phyloP scores from a whole-genome alignment of 176 grass and related monocot species.

The Cenchrus purpureus region DNA sequence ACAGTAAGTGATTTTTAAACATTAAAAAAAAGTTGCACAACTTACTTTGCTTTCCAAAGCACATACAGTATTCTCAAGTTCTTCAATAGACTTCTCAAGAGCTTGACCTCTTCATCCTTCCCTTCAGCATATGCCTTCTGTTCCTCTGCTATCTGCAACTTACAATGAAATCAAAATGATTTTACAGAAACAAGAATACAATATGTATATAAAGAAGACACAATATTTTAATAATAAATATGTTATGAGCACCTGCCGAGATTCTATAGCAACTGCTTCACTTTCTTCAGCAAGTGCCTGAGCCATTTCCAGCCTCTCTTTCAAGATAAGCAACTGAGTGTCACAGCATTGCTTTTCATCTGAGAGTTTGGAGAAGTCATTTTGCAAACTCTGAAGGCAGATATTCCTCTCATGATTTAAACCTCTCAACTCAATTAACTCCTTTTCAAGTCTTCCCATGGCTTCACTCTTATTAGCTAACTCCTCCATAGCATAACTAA shows the following conservation, averaged over 20 bases:
- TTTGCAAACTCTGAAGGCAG: slow-evolving; percentile 50
- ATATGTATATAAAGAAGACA: slow-evolving; percentile 9
- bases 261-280: slow-evolving; percentile 88
- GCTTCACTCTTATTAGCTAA: slow-evolving; percentile 54
- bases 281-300: slow-evolving; percentile 84
- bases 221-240: slow-evolving; percentile 20
- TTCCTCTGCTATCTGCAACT: slow-evolving; percentile 74
- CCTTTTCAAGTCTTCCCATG: slow-evolving; percentile 60
- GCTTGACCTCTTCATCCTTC: slow-evolving; percentile 92
- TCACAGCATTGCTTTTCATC: slow-evolving; percentile 57
- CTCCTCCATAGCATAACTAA: slow-evolving; percentile 54
- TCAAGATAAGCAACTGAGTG: slow-evolving; percentile 61
- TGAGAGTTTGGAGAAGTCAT: slow-evolving; percentile 54
- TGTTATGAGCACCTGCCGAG: slow-evolving; percentile 65
- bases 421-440: slow-evolving; percentile 52
- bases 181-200: slow-evolving; percentile 8
- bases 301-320: slow-evolving; percentile 78
- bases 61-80: slow-evolving; percentile 83
- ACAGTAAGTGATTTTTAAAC: not conserved
- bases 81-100: slow-evolving; percentile 82
- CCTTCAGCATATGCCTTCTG: slow-evolving; percentile 73
- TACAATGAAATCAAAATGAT: slow-evolving; percentile 12
- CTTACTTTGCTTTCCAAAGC: slow-evolving; percentile 85
- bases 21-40: slow-evolving; percentile 24
- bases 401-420: slow-evolving; percentile 36